These are phyloP conservation scores for Orobanche coerulescens DNA, from an alignment of 257 asterid species.

Conservation along the genomic window DNA sequence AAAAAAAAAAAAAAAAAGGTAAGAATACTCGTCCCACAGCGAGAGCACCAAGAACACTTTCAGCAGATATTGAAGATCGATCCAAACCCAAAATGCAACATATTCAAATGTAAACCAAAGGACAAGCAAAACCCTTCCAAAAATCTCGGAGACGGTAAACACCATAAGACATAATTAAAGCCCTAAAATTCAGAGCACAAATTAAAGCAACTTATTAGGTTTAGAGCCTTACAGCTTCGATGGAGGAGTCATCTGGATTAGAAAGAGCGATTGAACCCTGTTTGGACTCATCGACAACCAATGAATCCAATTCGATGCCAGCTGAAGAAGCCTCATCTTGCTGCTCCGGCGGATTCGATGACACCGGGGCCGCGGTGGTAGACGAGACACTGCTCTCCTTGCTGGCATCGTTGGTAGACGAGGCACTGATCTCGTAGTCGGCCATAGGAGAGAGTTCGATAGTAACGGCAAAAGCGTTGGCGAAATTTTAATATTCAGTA, in stretches of 20 bases:
- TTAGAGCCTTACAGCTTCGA: constrained; percentile 41
- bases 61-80: constrained; percentile 6
- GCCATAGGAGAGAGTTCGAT: constrained; percentile 29
- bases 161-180: too few relatives aligned
- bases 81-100: background rate
- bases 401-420: constrained; percentile 15
- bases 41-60: too few relatives aligned
- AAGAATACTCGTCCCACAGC: too few relatives aligned
- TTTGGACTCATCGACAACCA: constrained; percentile 35
- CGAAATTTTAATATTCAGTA: too few relatives aligned
- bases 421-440: constrained; percentile 15
- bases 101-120: background rate
- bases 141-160: too few relatives aligned
- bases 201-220: background rate
- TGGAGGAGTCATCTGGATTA: constrained; percentile 45
- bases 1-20: background rate
- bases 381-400: too few relatives aligned
- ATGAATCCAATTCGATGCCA: constrained; percentile 17
- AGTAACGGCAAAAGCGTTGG: too few relatives aligned
- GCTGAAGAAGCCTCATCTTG: constrained; percentile 9
- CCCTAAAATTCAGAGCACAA: too few relatives aligned
- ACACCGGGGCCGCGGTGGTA: background rate
- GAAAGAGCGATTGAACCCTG: constrained; percentile 23
- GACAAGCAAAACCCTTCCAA: background rate
- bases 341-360: constrained; percentile 20